A percentile compares a stretch with the other conserved stretches of the same genome.
These are phyloP conservation scores for Spergularia marina DNA, from an alignment of 148 eudicot species.

Conservation along the genomic window DNA sequence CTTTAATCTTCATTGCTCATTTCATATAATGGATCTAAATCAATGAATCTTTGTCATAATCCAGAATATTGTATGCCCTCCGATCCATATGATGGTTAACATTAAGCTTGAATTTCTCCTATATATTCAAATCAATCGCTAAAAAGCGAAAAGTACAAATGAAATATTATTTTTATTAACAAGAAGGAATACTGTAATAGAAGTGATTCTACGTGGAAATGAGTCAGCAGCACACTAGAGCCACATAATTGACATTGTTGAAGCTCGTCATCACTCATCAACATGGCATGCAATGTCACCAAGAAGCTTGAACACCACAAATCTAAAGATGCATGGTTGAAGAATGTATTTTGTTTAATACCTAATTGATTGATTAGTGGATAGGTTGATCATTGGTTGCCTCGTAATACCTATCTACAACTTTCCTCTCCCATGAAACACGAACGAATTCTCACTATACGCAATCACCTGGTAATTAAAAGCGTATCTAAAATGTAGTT, in stretches of 20 bases:
- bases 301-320: not conserved
- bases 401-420: too few species aligned
- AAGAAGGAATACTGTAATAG: not conserved
- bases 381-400: too few species aligned
- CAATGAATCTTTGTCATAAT: not conserved
- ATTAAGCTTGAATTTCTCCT: too few species aligned
- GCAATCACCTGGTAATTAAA: too few species aligned
- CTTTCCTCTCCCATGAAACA: too few species aligned
- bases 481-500: too few species aligned
- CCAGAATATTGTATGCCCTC: not conserved
- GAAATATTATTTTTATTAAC: too few species aligned
- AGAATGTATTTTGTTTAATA: not conserved
- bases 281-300: conserved; percentile 22
- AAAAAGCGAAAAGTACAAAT: not conserved
- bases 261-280: conserved; percentile 11
- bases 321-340: not conserved
- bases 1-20: not conserved
- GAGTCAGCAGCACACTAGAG: conserved; percentile 28
- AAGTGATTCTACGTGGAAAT: conserved; percentile 16
- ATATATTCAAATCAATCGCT: too few species aligned
- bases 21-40: not conserved
- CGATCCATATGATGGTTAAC: too few species aligned
- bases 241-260: conserved; percentile 15
- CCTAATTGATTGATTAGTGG: not conserved
- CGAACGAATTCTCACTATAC: too few species aligned